Evolutionary conservation across 108 stramenopile species (phyloP).

Genomic region (Cyclotella sp.): DNA sequence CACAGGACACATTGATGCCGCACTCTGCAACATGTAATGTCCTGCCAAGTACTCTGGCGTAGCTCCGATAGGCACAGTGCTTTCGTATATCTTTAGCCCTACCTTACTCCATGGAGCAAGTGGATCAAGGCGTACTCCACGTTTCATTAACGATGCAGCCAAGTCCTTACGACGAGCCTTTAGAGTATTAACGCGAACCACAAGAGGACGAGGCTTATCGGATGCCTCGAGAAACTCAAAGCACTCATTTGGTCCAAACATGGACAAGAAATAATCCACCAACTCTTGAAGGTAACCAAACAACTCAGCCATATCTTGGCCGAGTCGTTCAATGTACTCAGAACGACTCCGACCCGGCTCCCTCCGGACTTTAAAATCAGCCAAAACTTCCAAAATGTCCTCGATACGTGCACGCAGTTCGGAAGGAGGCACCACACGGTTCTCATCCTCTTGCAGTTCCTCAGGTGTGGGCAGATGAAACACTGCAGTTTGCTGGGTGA

Average conservation of each 20-base stretch:
- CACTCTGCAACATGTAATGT: constrained; percentile 99
- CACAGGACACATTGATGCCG: constrained; percentile 97
- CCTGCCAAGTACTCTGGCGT: constrained; percentile 99
- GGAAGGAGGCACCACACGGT: constrained; percentile 91
- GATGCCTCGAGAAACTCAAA: constrained; percentile 97
- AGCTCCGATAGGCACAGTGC: constrained; percentile 97
- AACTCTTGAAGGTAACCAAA: constrained; percentile 98
- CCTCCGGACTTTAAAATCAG: constrained; percentile 89
- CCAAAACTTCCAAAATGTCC: constrained; percentile 90
- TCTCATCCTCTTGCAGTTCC: constrained; percentile 85
- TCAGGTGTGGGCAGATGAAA: constrained; percentile 86
- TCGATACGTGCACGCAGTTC: constrained; percentile 91
- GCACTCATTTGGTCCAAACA: constrained; percentile 93
- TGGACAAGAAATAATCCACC: constrained; percentile 93
- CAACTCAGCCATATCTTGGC: constrained; percentile 89
- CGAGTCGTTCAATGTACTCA: constrained; percentile 94
- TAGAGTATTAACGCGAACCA: constrained; percentile 97
- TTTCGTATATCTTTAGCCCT: constrained; percentile 96
- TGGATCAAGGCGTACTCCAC: constrained; percentile 97
- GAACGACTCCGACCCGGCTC: constrained; percentile 87
- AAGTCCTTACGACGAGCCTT: constrained; percentile 97
- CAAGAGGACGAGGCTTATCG: constrained; percentile 94
- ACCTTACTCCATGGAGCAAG: constrained; percentile 98
- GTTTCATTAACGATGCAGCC: constrained; percentile 95
- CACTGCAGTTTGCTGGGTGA: constrained; percentile 74